A percentile compares a stretch with the other conserved stretches of the same genome.
Evolutionary conservation across 1,284 basidiomycete species (phyloP).

Genomic region (Boletus semigastroideus): DNA sequence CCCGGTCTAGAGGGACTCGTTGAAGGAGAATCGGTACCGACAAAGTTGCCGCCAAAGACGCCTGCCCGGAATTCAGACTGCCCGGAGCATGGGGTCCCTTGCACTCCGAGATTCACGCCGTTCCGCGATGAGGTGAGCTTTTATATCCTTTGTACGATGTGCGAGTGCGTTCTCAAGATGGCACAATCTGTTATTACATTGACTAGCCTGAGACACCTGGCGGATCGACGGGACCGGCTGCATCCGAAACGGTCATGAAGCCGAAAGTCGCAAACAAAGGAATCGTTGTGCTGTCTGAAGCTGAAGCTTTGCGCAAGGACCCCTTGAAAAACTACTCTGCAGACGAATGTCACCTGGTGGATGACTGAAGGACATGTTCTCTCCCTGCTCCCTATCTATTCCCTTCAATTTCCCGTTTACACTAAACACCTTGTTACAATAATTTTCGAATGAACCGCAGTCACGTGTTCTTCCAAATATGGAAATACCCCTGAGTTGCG

Average conservation of each 20-base stretch:
- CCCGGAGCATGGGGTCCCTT: constrained; percentile 30
- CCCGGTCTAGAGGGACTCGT: constrained; percentile 32
- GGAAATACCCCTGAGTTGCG: constrained; percentile 20
- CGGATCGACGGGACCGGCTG: constrained; percentile 21
- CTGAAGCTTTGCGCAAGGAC: constrained; percentile 72
- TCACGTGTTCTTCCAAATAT: constrained; percentile 7
- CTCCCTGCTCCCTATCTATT: constrained; percentile 16
- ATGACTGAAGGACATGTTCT: constrained; percentile 19
- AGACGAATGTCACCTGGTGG: constrained; percentile 19
- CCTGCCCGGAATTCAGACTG: constrained; percentile 32
- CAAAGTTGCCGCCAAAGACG: constrained; percentile 31
- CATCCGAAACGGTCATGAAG: constrained; percentile 61
- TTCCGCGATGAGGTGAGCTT: constrained; percentile 64
- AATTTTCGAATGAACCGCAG: constrained; percentile 6
- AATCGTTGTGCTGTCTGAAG: constrained; percentile 51
- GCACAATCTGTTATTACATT: constrained; percentile 9
- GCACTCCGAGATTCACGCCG: constrained; percentile 61
- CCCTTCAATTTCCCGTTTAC: background rate
- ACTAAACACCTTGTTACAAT: constrained; percentile 4
- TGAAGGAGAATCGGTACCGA: constrained; percentile 18
- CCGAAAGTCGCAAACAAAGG: constrained; percentile 45
- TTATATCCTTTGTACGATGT: background rate
- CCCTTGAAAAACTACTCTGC: constrained; percentile 71
- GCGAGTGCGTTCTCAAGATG: constrained; percentile 5
- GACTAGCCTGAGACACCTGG: constrained; percentile 29